Percentiles rank a stretch among this genome's conserved stretches.
phyloP scores from a whole-genome alignment of 768 basidiomycete genomes.

The Cubamyces sp. region DNA sequence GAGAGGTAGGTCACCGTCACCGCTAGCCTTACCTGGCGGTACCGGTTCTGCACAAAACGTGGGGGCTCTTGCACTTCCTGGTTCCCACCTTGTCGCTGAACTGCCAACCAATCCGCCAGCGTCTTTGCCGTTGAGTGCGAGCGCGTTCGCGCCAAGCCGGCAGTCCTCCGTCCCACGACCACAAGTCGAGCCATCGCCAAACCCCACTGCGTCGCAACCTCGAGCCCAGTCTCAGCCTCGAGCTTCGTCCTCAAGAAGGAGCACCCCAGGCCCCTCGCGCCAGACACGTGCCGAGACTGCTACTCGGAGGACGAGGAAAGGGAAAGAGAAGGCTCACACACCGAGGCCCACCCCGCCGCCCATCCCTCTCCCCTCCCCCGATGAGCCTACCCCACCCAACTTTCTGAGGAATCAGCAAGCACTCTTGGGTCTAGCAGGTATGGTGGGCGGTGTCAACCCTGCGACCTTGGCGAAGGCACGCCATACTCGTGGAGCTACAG shows the following conservation, averaged over 20 bases:
- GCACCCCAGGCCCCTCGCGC: constrained; percentile 23
- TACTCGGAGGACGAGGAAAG: constrained; percentile 35
- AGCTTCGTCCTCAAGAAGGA: constrained; percentile 13
- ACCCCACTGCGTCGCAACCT: not conserved
- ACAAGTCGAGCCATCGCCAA: not conserved
- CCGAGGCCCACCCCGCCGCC: constrained; percentile 55
- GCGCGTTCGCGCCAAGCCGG: constrained; percentile 38
- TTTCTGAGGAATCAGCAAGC: constrained; percentile 76
- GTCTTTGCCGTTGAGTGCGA: constrained; percentile 47
- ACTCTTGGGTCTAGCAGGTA: constrained; percentile 71
- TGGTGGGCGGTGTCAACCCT: constrained; percentile 68
- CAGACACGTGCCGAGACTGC: constrained; percentile 31
- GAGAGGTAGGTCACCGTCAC: constrained; percentile 77
- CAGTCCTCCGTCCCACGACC: not conserved
- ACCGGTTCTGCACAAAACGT: constrained; percentile 73
- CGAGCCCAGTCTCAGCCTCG: not conserved
- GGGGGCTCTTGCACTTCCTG: constrained; percentile 99
- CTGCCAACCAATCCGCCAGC: constrained; percentile 80
- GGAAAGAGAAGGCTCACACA: constrained; percentile 42
- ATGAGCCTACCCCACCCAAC: constrained; percentile 63
- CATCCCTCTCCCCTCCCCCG: constrained; percentile 65
- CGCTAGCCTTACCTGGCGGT: constrained; percentile 61
- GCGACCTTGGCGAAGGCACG: constrained; percentile 47
- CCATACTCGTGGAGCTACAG: constrained; percentile 52
- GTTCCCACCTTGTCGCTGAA: constrained; percentile 90